Percentiles rank a stretch among this genome's conserved stretches.
phyloP scores from a whole-genome alignment of 352 stramenopile species.

The Pythium phragmiticola region DNA sequence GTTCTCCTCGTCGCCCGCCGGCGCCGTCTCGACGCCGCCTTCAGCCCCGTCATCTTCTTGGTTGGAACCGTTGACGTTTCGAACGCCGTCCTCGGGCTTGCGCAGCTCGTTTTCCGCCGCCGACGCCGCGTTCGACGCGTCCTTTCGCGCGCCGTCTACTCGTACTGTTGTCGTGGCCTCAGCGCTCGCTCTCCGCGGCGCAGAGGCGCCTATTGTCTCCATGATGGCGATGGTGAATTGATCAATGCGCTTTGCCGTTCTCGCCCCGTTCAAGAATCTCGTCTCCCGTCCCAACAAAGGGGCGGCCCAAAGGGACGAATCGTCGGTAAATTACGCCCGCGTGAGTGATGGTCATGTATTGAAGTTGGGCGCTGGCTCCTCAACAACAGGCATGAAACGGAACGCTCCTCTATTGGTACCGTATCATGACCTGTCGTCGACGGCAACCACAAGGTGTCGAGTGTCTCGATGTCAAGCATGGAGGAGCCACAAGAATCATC shows the following conservation, averaged over 20 bases:
- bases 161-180: neutral
- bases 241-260: neutral
- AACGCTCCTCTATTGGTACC: neutral
- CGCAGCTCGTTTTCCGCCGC: constrained; percentile 5
- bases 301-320: constrained; percentile 7
- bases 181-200: neutral
- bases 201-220: constrained; percentile 13
- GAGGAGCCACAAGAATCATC: neutral
- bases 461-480: too few species aligned
- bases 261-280: neutral
- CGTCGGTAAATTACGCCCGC: constrained; percentile 18
- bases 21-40: constrained; percentile 26
- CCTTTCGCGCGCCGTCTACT: constrained; percentile 3
- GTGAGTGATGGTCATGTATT: constrained; percentile 37
- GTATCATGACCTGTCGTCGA: neutral
- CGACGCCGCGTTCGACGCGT: constrained; percentile 11
- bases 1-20: neutral
- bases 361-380: constrained; percentile 23
- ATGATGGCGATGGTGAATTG: constrained; percentile 4
- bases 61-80: neutral
- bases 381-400: constrained; percentile 7
- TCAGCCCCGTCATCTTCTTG: constrained; percentile 6
- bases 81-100: constrained; percentile 4
- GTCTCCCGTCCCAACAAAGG: neutral
- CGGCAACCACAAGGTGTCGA: neutral